Base-by-base conservation (phyloP, 1,139 yeast species). In the Diutina pseudorugosa region DNA sequence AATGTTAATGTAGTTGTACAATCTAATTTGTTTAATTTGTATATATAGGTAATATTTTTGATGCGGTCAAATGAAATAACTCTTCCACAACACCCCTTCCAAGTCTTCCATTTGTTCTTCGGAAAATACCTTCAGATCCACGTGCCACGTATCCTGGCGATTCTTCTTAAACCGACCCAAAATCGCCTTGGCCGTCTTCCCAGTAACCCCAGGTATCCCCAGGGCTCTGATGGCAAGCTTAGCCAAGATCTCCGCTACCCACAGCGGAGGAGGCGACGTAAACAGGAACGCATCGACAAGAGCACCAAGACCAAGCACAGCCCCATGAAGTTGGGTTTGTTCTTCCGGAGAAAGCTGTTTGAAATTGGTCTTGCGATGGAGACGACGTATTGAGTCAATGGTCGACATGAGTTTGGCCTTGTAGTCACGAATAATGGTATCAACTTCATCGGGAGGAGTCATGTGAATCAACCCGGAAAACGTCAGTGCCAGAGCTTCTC, bases 71-170 rank as follows among this genome's bases (percentile, higher is more conserved):
- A 91, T 89, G 68, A 90, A 91, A 63, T 94, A 94, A 65, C 95
- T 88, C 65, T 88, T 86, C 86, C 96, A 85, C 47, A 91, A 70
- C 3, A 93, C 97, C 47, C 98, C 98, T 65, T 93, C 98, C 53
- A 94, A 72, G 65, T 90, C 96, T 61, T 90, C 95, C 52, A 90
- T 73, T 66, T 93, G 95, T 14, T 84, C 88, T 52, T 77, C 80
- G 6, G 83, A 80, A 65, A 94, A 94, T 7, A 80, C 82, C 60
- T 75, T 75, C 55, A 87, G 79, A 65, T 94, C 98, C 57, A 89
- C 78, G 60, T 87, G 95, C 99, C 99, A 94, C 0, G 97, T 89
- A 62, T 94, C 98, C 55, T 91, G 95, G 59, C 98, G 79, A 5
- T 89, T 84, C 70, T 90, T 91, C 65, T 91, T 93, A 69, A 93